Conservation (phyloP, 2,329 filamentous ascomycete species). For the Penicillium olsonii region DNA sequence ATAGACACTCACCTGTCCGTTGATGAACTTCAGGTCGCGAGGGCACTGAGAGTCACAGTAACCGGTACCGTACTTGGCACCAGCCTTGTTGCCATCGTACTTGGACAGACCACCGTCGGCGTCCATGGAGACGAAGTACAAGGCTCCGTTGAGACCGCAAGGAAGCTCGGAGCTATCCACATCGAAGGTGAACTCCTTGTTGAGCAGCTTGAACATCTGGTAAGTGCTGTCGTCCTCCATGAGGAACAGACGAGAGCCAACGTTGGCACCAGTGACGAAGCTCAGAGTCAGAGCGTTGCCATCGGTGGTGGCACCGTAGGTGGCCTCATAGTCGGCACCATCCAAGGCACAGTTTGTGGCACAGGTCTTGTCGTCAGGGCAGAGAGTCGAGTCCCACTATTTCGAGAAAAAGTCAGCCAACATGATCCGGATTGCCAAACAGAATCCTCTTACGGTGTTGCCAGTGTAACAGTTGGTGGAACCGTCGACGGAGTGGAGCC, state of each 20-base stretch:
- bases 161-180: conserved; percentile 68
- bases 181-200: conserved; percentile 72
- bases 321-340: conserved; percentile 55
- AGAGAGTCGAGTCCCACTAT: conserved; percentile 50
- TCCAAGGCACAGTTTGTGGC: conserved; percentile 60
- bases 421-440: background rate
- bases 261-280: conserved; percentile 48
- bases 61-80: conserved; percentile 62
- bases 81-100: conserved; percentile 57
- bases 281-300: conserved; percentile 53
- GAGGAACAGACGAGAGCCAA: conserved; percentile 62
- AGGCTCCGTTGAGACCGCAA: conserved; percentile 71
- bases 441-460: conserved; percentile 37
- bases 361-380: conserved; percentile 52
- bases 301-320: conserved; percentile 55
- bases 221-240: conserved; percentile 64
- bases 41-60: conserved; percentile 65
- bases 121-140: conserved; percentile 66
- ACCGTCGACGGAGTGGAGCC: conserved; percentile 53
- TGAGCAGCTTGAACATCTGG: conserved; percentile 64
- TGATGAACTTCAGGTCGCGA: conserved; percentile 50
- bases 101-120: conserved; percentile 59
- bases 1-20: conserved; percentile 32
- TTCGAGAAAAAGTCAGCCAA: background rate
- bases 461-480: conserved; percentile 61